Evolutionary conservation across 805 yeast genomes (phyloP).

Genomic region (Hermanozyma aechmeae): DNA sequence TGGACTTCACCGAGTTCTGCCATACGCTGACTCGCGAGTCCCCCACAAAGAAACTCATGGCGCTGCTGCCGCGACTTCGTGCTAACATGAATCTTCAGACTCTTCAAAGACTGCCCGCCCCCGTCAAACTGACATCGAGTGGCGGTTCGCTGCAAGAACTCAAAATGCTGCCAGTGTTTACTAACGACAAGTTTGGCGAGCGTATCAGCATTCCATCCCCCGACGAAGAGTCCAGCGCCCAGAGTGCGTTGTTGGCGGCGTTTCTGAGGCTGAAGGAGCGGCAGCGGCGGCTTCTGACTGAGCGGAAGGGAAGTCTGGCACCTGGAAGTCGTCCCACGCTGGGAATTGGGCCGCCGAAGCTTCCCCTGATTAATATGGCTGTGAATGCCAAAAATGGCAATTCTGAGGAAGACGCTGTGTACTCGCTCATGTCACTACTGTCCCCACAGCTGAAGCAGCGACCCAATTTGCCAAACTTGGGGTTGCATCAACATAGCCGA

Average conservation of each 20-base stretch:
- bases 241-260: conserved; percentile 34
- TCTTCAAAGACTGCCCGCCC: conserved; percentile 23
- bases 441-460: conserved; percentile 33
- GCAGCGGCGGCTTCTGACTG: too few species aligned
- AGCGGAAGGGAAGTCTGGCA: too few species aligned
- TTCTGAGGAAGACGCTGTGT: conserved; percentile 45
- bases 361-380: conserved; percentile 9
- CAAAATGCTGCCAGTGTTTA: not conserved
- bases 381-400: conserved; percentile 12
- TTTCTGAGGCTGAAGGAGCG: conserved; percentile 18
- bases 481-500: conserved; percentile 10
- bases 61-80: conserved; percentile 14
- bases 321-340: too few species aligned
- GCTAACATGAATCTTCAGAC: conserved; percentile 30
- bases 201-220: conserved; percentile 16
- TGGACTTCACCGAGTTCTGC: conserved; percentile 22
- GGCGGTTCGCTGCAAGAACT: not conserved
- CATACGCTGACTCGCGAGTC: conserved; percentile 7
- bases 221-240: conserved; percentile 36
- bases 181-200: not conserved
- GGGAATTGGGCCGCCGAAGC: too few species aligned
- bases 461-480: conserved; percentile 11
- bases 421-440: conserved; percentile 46
- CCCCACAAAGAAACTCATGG: conserved; percentile 14
- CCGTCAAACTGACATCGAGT: too few species aligned